Percentiles rank a stretch among this genome's conserved stretches.
phyloP scores from a whole-genome alignment of 768 basidiomycete species.

The Rhizopogon roseolus region DNA sequence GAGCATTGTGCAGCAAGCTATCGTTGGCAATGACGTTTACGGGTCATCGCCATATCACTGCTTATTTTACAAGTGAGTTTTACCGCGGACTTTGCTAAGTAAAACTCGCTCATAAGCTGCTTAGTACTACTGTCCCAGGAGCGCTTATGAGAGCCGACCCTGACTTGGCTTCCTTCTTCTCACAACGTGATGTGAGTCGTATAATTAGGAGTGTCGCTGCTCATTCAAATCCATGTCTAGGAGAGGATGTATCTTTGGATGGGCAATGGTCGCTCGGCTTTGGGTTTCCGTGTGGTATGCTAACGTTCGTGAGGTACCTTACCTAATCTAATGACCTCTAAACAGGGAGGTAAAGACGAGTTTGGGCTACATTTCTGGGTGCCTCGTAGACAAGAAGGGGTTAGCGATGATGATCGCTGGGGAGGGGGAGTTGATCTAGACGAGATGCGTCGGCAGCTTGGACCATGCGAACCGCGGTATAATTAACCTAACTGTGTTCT shows the following conservation, averaged over 20 bases:
- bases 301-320: not conserved
- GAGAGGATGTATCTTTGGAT: slow-evolving; percentile 10
- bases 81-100: not conserved
- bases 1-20: slow-evolving; percentile 34
- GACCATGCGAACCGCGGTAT: slow-evolving; percentile 35
- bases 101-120: not conserved
- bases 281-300: slow-evolving; percentile 20
- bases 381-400: slow-evolving; percentile 24
- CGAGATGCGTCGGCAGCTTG: slow-evolving; percentile 25
- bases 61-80: slow-evolving; percentile 42
- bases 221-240: slow-evolving; percentile 2
- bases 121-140: slow-evolving; percentile 37
- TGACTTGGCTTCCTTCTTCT: slow-evolving; percentile 29
- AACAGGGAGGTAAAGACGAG: slow-evolving; percentile 35
- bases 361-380: slow-evolving; percentile 24
- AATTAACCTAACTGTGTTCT: not conserved
- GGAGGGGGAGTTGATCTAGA: slow-evolving; percentile 26
- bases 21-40: slow-evolving; percentile 28
- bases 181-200: slow-evolving; percentile 12
- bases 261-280: slow-evolving; percentile 16
- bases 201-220: too few species aligned
- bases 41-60: slow-evolving; percentile 17
- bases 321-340: not conserved
- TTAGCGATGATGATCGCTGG: slow-evolving; percentile 29
- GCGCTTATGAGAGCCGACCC: slow-evolving; percentile 36